A percentile compares a stretch with the other conserved stretches of the same genome.
Evolutionary conservation across 805 yeast genomes (phyloP).

Genomic region (Ogataea pignaliae): DNA sequence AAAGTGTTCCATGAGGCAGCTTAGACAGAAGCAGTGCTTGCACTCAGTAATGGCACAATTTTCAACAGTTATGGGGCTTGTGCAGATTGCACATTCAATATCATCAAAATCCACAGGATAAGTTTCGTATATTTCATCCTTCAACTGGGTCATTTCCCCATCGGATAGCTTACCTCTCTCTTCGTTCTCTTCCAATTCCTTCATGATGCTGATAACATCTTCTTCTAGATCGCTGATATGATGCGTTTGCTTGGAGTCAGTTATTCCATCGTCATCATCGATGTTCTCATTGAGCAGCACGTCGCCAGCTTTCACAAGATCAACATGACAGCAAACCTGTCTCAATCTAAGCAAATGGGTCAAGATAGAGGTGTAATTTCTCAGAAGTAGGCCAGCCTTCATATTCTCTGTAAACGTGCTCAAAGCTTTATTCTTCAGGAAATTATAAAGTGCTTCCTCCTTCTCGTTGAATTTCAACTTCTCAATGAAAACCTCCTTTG

Average conservation of each 20-base stretch:
- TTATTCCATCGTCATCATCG: not conserved
- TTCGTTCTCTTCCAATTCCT: conserved; percentile 23
- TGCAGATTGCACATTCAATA: conserved; percentile 82
- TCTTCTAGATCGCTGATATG: not conserved
- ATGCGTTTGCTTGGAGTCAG: not conserved
- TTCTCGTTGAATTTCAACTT: conserved; percentile 59
- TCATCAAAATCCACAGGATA: conserved; percentile 34
- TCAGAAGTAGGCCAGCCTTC: conserved; percentile 62
- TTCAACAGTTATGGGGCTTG: conserved; percentile 51
- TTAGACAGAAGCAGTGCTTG: conserved; percentile 73
- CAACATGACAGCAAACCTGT: conserved; percentile 84
- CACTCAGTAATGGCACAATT: conserved; percentile 62
- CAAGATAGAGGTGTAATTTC: conserved; percentile 71
- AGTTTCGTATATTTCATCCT: conserved; percentile 27
- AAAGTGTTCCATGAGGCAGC: conserved; percentile 70
- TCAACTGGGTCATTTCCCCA: conserved; percentile 22
- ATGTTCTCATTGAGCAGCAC: conserved; percentile 12
- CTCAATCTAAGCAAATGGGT: conserved; percentile 80
- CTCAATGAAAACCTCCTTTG: conserved; percentile 67
- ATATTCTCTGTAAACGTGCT: conserved; percentile 55
- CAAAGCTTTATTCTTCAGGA: conserved; percentile 65
- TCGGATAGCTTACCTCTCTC: conserved; percentile 17
- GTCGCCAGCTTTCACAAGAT: conserved; percentile 41
- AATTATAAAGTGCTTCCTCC: conserved; percentile 63
- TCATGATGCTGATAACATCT: conserved; percentile 13